Conservation (phyloP, 345 rosid genomes). For the Eucalyptus pauciflora region DNA sequence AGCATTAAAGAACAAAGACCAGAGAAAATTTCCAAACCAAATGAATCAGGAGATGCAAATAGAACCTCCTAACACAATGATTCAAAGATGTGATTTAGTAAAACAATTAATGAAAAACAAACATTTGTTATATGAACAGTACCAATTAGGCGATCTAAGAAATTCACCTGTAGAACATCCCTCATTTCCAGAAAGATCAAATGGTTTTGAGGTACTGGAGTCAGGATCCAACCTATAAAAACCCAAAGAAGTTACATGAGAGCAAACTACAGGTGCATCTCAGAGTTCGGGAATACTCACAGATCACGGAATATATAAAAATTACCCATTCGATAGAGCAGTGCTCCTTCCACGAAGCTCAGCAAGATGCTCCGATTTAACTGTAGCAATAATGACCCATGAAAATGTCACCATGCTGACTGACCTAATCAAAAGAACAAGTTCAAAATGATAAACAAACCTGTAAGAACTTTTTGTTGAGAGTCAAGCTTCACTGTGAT, state of each 20-base stretch:
- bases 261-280: conserved; percentile 17
- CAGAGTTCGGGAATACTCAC: not conserved
- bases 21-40: not conserved
- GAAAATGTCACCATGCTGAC: not conserved
- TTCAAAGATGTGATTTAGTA: not conserved
- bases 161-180: conserved; percentile 60
- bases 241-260: not conserved
- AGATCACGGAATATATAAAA: not conserved
- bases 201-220: conserved; percentile 44
- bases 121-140: not conserved
- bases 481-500: conserved; percentile 94
- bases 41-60: not conserved
- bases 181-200: conserved; percentile 58
- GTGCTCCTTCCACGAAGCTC: conserved; percentile 74
- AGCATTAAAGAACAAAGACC: not conserved
- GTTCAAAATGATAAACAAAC: conserved; percentile 16
- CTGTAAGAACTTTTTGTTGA: conserved; percentile 73
- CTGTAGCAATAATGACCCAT: conserved; percentile 21
- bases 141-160: not conserved
- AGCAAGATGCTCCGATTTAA: conserved; percentile 79
- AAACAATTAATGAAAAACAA: not conserved
- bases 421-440: not conserved
- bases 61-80: not conserved
- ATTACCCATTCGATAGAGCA: conserved; percentile 2
- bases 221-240: conserved; percentile 50